Conservation (phyloP, 2,329 filamentous ascomycete species). For the Pezicula rhizophila region DNA sequence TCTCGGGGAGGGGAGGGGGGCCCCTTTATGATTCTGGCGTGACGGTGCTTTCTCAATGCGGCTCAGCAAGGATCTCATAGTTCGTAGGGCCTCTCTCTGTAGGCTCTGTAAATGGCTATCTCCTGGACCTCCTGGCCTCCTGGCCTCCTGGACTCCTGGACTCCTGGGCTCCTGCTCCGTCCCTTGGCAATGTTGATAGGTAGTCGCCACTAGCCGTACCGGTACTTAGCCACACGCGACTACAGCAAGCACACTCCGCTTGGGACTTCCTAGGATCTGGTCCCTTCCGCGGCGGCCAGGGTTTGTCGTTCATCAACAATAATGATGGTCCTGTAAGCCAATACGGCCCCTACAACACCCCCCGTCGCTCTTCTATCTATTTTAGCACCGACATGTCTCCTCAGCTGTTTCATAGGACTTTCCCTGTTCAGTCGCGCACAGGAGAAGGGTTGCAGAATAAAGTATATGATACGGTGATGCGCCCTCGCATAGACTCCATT, state of each 20-base stretch:
- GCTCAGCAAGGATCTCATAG: conserved; percentile 14
- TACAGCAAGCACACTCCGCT: too few relatives aligned
- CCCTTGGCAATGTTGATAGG: too few relatives aligned
- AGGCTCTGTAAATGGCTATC: too few relatives aligned
- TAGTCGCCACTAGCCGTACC: too few relatives aligned
- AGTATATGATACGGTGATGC: conserved; percentile 25
- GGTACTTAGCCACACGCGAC: too few relatives aligned
- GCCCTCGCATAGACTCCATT: conserved; percentile 4
- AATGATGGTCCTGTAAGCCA: too few relatives aligned
- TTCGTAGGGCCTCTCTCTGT: not conserved
- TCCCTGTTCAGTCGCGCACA: conserved; percentile 19
- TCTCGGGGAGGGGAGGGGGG: not conserved
- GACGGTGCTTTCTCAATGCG: conserved; percentile 13
- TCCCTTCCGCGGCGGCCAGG: too few relatives aligned
- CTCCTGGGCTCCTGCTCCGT: too few relatives aligned
- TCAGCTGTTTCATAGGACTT: conserved; percentile 16
- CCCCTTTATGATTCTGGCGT: too few relatives aligned
- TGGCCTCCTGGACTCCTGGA: too few relatives aligned
- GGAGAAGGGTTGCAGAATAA: conserved; percentile 21
- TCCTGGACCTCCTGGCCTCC: too few relatives aligned
- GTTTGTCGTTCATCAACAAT: not conserved
- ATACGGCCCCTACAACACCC: conserved; percentile 6
- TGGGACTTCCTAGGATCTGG: too few relatives aligned
- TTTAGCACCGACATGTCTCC: conserved; percentile 11
- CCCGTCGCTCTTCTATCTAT: conserved; percentile 14